Evolutionary conservation across 306 rosid species (phyloP).

Genomic region (Aeschynomene evenia): DNA sequence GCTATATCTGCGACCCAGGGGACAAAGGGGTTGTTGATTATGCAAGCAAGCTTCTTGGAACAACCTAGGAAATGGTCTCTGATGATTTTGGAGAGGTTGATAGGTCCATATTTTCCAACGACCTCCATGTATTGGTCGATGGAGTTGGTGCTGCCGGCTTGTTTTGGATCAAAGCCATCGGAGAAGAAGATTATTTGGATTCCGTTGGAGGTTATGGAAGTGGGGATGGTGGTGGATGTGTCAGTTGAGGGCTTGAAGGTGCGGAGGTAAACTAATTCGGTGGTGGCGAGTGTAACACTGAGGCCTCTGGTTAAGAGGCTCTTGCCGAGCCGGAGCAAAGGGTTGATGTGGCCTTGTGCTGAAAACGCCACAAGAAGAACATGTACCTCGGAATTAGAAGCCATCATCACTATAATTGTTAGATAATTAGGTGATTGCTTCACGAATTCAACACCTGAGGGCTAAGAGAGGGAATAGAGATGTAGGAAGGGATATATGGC

Average conservation of each 20-base stretch:
- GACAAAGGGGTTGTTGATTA: conserved; percentile 51
- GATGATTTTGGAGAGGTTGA: conserved; percentile 35
- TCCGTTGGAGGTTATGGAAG: conserved; percentile 34
- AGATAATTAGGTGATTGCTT: no score
- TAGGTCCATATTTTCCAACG: conserved; percentile 36
- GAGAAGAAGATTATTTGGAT: conserved; percentile 40
- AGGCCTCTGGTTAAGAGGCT: conserved; percentile 40
- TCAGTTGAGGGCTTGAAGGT: conserved; percentile 18
- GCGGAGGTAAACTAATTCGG: conserved; percentile 46
- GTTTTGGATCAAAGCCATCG: conserved; percentile 24
- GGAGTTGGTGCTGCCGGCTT: not conserved
- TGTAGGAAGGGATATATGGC: no score
- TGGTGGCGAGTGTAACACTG: conserved; percentile 55
- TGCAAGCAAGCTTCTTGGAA: conserved; percentile 36
- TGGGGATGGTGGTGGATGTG: conserved; percentile 22
- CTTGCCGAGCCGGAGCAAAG: conserved; percentile 43
- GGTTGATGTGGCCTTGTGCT: conserved; percentile 58
- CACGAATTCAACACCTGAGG: no score
- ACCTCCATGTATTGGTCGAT: conserved; percentile 33
- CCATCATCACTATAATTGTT: no score
- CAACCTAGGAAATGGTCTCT: conserved; percentile 21
- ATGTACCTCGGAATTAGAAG: conserved; percentile 26
- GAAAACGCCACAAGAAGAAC: conserved; percentile 49
- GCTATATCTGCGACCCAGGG: conserved; percentile 54
- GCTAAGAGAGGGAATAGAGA: not conserved